These are phyloP conservation scores for Dentipellis sp. DNA, from an alignment of 768 basidiomycete genomes.

Conservation along the genomic window DNA sequence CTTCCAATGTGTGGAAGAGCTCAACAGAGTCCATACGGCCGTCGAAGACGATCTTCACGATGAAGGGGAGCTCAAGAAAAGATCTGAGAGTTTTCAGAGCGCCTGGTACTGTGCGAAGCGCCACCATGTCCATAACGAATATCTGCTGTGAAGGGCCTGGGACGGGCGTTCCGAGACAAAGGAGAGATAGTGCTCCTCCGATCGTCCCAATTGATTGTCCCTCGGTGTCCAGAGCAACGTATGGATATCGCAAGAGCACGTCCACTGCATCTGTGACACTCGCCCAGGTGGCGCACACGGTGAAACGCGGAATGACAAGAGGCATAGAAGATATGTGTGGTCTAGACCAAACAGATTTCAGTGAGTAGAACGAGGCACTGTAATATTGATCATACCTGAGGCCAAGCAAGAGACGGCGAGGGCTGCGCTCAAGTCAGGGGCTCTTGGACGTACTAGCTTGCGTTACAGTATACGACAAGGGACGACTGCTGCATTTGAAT, in stretches of 20 bases:
- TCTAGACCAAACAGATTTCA: no score
- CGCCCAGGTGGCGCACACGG: conserved; percentile 5
- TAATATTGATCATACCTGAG: no score
- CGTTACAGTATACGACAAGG: no score
- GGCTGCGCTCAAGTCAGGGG: no score
- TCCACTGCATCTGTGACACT: conserved; percentile 1
- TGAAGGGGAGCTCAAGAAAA: conserved; percentile 19
- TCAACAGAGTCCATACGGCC: conserved; percentile 31
- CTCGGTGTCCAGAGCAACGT: conserved; percentile 30
- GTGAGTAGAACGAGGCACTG: no score
- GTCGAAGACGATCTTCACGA: conserved; percentile 32
- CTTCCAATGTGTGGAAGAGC: conserved; percentile 18
- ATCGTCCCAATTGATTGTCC: conserved; percentile 24
- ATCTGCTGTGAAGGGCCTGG: conserved; percentile 16
- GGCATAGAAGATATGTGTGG: no score
- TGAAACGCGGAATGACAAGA: neutral
- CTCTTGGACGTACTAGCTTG: no score
- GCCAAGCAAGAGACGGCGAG: no score
- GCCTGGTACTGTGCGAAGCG: conserved; percentile 12
- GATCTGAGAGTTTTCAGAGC: conserved; percentile 17
- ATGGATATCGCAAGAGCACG: conserved; percentile 3
- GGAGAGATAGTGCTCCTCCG: conserved; percentile 25
- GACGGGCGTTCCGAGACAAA: conserved; percentile 25
- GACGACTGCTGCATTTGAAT: no score
- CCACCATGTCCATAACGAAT: conserved; percentile 29